These are phyloP conservation scores for Neofusicoccum ribis DNA, from an alignment of 2,329 filamentous ascomycete species.

Conservation along the genomic window DNA sequence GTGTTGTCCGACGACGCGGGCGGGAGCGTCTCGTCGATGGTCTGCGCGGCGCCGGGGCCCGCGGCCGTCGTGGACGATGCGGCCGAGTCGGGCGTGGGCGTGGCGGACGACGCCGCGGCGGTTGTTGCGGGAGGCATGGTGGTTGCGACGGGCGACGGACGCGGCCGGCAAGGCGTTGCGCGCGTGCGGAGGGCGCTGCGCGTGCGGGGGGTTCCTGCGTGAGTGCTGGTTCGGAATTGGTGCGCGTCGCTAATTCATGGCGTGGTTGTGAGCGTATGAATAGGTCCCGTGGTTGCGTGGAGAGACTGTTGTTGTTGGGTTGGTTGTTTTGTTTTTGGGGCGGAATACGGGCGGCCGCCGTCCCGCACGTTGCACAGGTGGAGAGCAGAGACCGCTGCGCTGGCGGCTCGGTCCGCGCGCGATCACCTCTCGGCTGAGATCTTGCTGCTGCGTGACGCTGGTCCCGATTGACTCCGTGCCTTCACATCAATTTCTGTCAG, in stretches of 20 bases:
- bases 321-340: constrained; percentile 10
- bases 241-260: not conserved
- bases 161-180: no score
- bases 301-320: not conserved
- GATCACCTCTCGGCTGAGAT: not conserved
- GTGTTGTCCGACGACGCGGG: constrained; percentile 7
- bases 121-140: no score
- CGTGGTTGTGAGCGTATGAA: not conserved
- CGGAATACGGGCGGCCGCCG: not conserved
- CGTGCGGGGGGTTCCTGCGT: no score
- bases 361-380: not conserved
- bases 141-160: no score
- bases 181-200: no score
- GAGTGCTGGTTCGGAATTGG: not conserved
- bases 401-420: not conserved
- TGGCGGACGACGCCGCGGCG: not conserved
- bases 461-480: not conserved
- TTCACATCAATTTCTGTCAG: not conserved
- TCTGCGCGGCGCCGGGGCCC: not conserved
- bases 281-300: not conserved
- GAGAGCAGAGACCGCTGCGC: not conserved
- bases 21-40: not conserved
- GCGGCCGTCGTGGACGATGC: not conserved
- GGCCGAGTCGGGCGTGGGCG: not conserved
- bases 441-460: not conserved